Evolutionary conservation across 768 basidiomycete genomes (phyloP).

Genomic region (Mycena galericulata): DNA sequence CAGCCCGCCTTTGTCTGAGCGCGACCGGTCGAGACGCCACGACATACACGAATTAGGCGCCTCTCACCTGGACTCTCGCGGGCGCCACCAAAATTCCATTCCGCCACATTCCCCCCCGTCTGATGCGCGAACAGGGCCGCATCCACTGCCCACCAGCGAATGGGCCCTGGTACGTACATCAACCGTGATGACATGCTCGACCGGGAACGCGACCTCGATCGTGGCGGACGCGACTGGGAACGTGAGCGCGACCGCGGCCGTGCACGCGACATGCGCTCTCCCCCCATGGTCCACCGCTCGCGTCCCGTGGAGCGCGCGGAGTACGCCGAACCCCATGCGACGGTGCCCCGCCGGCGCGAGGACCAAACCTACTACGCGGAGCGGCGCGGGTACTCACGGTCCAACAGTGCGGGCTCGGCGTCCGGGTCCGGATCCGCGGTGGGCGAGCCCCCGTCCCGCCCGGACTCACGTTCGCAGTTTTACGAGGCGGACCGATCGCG

Average conservation of each 20-base stretch:
- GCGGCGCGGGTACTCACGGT: slow-evolving; percentile 60
- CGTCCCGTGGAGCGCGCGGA: slow-evolving; percentile 47
- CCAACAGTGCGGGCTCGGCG: slow-evolving; percentile 70
- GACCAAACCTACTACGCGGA: slow-evolving; percentile 54
- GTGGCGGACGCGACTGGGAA: slow-evolving; percentile 59
- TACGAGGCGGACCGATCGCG: slow-evolving; percentile 63
- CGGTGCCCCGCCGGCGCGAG: slow-evolving; percentile 46
- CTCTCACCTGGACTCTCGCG: not conserved
- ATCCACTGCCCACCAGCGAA: slow-evolving; percentile 75
- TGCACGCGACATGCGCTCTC: slow-evolving; percentile 54
- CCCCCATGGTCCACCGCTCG: slow-evolving; percentile 53
- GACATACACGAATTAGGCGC: slow-evolving; percentile 38
- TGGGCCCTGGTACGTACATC: slow-evolving; percentile 71
- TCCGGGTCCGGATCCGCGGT: slow-evolving; percentile 57
- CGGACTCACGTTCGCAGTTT: slow-evolving; percentile 63
- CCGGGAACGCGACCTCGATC: slow-evolving; percentile 56
- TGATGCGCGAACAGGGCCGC: slow-evolving; percentile 38
- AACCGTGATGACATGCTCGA: slow-evolving; percentile 66
- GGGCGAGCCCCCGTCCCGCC: slow-evolving; percentile 53
- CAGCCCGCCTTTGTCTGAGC: slow-evolving; percentile 63
- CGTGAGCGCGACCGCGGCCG: slow-evolving; percentile 41
- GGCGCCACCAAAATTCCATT: slow-evolving; percentile 33
- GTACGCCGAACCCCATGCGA: slow-evolving; percentile 45
- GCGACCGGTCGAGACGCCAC: slow-evolving; percentile 54
- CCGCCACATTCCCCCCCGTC: slow-evolving; percentile 53